phyloP scores from a whole-genome alignment of 2,329 filamentous ascomycete genomes.

The Nemania abortiva region DNA sequence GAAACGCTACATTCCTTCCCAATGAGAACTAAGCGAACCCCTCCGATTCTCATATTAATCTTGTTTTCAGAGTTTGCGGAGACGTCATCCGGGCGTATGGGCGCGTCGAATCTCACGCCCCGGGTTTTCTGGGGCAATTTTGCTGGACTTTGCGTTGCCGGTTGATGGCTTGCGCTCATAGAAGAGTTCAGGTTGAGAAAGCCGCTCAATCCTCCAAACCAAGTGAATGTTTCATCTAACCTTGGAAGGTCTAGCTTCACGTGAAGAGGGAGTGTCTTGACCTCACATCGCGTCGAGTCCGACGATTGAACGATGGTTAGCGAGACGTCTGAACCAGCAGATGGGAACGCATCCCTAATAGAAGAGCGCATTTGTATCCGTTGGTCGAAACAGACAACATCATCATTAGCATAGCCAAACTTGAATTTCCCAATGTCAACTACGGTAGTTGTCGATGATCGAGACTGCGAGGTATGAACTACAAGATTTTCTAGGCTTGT shows the following conservation, averaged over 20 bases:
- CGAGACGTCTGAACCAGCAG: constrained; percentile 68
- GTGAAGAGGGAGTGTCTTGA: constrained; percentile 82
- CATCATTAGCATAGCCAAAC: constrained; percentile 72
- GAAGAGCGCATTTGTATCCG: constrained; percentile 69
- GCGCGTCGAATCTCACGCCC: constrained; percentile 70
- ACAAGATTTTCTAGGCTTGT: constrained; percentile 61
- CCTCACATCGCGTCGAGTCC: constrained; percentile 65
- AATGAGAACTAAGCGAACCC: constrained; percentile 79
- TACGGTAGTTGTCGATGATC: constrained; percentile 51
- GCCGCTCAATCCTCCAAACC: constrained; percentile 92
- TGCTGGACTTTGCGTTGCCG: constrained; percentile 54
- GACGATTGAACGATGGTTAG: constrained; percentile 63
- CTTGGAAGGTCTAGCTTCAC: constrained; percentile 81
- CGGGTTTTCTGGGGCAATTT: constrained; percentile 59
- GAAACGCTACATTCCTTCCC: constrained; percentile 81
- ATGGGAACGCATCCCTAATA: constrained; percentile 68
- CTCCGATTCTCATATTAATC: constrained; percentile 80
- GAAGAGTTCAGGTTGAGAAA: constrained; percentile 90
- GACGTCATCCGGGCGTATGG: constrained; percentile 62
- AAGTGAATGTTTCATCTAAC: constrained; percentile 86
- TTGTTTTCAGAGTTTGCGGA: constrained; percentile 70
- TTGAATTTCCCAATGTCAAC: constrained; percentile 68
- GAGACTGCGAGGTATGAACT: constrained; percentile 49
- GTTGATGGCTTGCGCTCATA: constrained; percentile 78
- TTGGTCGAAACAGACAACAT: constrained; percentile 73